phyloP scores from a whole-genome alignment of 2,329 filamentous ascomycete species.

The Alternaria burnsii region DNA sequence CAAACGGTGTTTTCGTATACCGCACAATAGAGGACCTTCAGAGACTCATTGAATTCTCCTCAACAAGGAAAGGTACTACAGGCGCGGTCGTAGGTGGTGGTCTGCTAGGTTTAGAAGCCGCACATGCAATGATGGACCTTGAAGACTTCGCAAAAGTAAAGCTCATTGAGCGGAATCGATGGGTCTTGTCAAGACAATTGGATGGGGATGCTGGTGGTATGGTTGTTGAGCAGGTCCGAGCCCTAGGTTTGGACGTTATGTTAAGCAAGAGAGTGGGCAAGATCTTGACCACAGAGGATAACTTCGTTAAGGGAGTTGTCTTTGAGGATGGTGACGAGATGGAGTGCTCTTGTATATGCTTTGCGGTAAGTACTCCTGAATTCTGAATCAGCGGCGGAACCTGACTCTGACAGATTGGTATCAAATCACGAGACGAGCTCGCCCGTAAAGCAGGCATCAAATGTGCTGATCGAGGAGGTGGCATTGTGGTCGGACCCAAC shows the following conservation, averaged over 20 bases:
- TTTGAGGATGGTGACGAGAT: slow-evolving; percentile 84
- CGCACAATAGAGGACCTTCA: slow-evolving; percentile 84
- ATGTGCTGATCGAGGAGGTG: slow-evolving; percentile 76
- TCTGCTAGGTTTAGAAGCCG: slow-evolving; percentile 84
- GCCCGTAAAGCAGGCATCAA: slow-evolving; percentile 74
- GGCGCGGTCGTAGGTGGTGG: slow-evolving; percentile 86
- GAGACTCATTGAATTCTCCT: slow-evolving; percentile 76
- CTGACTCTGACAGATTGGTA: slow-evolving; percentile 68
- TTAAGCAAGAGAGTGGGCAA: slow-evolving; percentile 77
- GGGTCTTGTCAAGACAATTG: slow-evolving; percentile 83
- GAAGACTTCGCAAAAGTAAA: slow-evolving; percentile 77
- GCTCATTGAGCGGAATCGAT: slow-evolving; percentile 81
- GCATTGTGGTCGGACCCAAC: slow-evolving; percentile 73
- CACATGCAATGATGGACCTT: slow-evolving; percentile 90
- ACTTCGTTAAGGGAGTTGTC: slow-evolving; percentile 74
- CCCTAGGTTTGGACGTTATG: slow-evolving; percentile 81
- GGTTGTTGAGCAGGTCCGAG: slow-evolving; percentile 81
- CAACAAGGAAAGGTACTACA: slow-evolving; percentile 70
- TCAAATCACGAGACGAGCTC: slow-evolving; percentile 81
- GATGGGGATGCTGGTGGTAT: slow-evolving; percentile 82
- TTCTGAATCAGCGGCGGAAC: not conserved
- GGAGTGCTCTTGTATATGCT: slow-evolving; percentile 83
- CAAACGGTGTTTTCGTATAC: slow-evolving; percentile 87
- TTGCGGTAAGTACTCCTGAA: slow-evolving; percentile 64
- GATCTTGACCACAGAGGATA: slow-evolving; percentile 73